A percentile compares a stretch with the other conserved stretches of the same genome.
Conservation (phyloP, 1,284 basidiomycete species). For the Agroathelia rolfsii region DNA sequence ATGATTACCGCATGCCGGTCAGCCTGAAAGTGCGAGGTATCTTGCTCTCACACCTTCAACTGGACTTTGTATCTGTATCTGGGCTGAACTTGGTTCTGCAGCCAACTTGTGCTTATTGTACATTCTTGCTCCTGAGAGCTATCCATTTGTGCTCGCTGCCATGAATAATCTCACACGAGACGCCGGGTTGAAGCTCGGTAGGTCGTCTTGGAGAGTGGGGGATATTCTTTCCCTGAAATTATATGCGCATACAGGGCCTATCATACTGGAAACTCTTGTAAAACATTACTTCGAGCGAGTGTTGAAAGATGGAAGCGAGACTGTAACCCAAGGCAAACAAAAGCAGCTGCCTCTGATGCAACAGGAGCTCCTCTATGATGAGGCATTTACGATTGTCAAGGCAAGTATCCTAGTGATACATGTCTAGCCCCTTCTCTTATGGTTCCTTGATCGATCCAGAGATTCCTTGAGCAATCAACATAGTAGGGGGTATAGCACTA, state of each 20-base stretch:
- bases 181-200: constrained; percentile 54
- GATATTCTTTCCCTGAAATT: too few relatives aligned
- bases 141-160: constrained; percentile 7
- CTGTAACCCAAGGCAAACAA: too few relatives aligned
- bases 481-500: constrained; percentile 27
- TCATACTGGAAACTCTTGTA: constrained; percentile 70
- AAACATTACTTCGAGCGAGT: constrained; percentile 73
- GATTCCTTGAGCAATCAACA: constrained; percentile 48
- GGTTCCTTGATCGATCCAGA: constrained; percentile 23
- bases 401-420: constrained; percentile 28
- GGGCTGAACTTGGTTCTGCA: not conserved
- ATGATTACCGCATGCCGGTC: too few relatives aligned
- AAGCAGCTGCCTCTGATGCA: constrained; percentile 51
- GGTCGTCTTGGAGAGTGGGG: too few relatives aligned
- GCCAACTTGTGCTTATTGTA: not conserved
- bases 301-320: constrained; percentile 31
- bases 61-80: too few relatives aligned
- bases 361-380: constrained; percentile 77
- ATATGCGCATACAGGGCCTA: too few relatives aligned
- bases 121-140: not conserved
- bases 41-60: too few relatives aligned
- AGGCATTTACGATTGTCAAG: constrained; percentile 74
- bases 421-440: not conserved
- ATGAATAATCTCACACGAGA: constrained; percentile 49
- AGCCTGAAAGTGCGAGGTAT: too few relatives aligned